These are phyloP conservation scores for Lojkania enalia DNA, from an alignment of 2,329 filamentous ascomycete genomes.

Conservation along the genomic window DNA sequence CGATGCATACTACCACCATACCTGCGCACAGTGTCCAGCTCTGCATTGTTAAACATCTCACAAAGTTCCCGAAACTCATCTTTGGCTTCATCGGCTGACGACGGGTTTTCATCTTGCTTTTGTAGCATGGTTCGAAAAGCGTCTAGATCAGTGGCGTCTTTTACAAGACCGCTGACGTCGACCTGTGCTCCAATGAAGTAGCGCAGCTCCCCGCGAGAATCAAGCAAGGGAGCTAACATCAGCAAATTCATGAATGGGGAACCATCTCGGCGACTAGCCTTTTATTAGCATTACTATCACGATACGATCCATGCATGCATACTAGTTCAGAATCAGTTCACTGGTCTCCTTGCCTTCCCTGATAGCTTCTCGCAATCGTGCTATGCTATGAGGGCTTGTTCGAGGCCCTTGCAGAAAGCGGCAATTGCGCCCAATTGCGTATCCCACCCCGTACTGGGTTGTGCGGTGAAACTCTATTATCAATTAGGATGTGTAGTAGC, in stretches of 20 bases:
- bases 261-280: conserved; percentile 66
- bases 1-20: conserved; percentile 67
- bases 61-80: conserved; percentile 68
- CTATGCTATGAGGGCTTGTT: conserved; percentile 66
- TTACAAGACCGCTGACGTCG: conserved; percentile 69
- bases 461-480: conserved; percentile 71
- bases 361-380: conserved; percentile 64
- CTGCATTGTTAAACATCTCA: conserved; percentile 70
- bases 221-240: conserved; percentile 72
- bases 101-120: conserved; percentile 35
- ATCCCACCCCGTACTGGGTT: conserved; percentile 74
- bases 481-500: conserved; percentile 10
- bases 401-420: conserved; percentile 76
- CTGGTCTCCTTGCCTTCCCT: conserved; percentile 68
- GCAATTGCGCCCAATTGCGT: conserved; percentile 75
- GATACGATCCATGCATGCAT: conserved; percentile 26
- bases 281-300: conserved; percentile 7
- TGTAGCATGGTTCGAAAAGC: conserved; percentile 58
- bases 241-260: conserved; percentile 77
- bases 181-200: conserved; percentile 76
- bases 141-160: conserved; percentile 67
- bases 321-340: conserved; percentile 78
- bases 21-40: conserved; percentile 66
- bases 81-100: conserved; percentile 45
- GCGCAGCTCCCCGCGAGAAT: conserved; percentile 66